Evolutionary conservation across 148 eudicot genomes (phyloP).

Genomic region (Cornus kousa): DNA sequence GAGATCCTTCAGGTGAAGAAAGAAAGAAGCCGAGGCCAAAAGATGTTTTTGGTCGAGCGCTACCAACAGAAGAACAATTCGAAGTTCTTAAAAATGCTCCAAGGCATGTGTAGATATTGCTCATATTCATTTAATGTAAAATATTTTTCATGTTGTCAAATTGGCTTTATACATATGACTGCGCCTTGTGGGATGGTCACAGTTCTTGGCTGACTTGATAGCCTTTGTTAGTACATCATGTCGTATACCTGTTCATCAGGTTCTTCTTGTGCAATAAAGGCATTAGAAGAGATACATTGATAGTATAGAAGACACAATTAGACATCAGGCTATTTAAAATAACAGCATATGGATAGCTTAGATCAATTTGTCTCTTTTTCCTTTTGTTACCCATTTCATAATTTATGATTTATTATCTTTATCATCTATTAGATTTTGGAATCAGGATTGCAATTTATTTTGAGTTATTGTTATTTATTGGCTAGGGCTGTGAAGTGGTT

Average conservation of each 20-base stretch:
- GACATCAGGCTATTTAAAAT: neutral
- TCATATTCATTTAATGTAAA: neutral
- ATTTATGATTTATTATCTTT: no score
- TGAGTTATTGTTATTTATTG: no score
- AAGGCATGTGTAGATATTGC: slow-evolving; percentile 33
- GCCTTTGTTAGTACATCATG: neutral
- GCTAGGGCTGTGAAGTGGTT: no score
- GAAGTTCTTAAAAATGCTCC: slow-evolving; percentile 95
- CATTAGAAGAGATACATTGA: neutral
- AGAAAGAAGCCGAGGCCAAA: slow-evolving; percentile 73
- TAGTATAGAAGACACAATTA: neutral
- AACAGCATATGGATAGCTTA: neutral
- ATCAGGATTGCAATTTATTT: no score
- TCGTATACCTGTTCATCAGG: neutral
- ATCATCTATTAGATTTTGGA: no score
- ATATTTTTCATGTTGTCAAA: neutral
- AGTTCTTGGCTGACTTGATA: neutral
- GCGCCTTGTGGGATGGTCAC: neutral
- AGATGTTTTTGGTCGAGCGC: slow-evolving; percentile 87
- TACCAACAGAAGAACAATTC: slow-evolving; percentile 92
- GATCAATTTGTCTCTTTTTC: neutral
- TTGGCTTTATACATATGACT: neutral
- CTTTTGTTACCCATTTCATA: no score
- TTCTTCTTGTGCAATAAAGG: neutral
- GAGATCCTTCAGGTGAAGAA: slow-evolving; percentile 37